These are phyloP conservation scores for Lasiodiplodia theobromae DNA, from an alignment of 2,329 filamentous ascomycete genomes.

Conservation along the genomic window DNA sequence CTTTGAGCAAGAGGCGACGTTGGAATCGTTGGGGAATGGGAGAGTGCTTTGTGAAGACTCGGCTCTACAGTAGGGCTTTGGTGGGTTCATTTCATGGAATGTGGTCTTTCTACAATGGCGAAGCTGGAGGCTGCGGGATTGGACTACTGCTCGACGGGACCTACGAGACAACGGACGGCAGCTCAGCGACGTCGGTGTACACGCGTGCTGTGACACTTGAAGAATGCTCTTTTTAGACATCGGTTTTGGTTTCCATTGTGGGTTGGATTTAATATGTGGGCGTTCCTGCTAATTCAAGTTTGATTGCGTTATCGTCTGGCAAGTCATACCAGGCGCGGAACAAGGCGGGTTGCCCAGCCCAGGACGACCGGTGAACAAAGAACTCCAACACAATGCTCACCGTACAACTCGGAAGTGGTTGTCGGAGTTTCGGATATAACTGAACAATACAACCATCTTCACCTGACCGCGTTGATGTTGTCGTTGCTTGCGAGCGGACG, in stretches of 20 bases:
- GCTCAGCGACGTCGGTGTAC: neutral
- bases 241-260: neutral
- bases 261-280: neutral
- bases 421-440: neutral
- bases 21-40: neutral
- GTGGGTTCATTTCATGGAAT: neutral
- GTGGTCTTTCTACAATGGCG: no score
- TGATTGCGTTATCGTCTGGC: neutral
- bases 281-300: neutral
- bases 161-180: neutral
- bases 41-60: no score
- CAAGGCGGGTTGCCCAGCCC: neutral
- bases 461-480: neutral
- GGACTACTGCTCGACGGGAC: neutral
- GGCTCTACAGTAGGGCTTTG: no score
- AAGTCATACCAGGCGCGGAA: neutral
- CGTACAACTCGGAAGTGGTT: neutral
- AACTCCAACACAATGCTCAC: neutral
- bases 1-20: neutral
- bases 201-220: neutral
- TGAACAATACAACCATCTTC: neutral
- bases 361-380: neutral
- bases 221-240: neutral
- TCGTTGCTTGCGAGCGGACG: neutral
- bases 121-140: neutral